Conservation (phyloP, 306 rosid genomes). For the Vigna radiata region DNA sequence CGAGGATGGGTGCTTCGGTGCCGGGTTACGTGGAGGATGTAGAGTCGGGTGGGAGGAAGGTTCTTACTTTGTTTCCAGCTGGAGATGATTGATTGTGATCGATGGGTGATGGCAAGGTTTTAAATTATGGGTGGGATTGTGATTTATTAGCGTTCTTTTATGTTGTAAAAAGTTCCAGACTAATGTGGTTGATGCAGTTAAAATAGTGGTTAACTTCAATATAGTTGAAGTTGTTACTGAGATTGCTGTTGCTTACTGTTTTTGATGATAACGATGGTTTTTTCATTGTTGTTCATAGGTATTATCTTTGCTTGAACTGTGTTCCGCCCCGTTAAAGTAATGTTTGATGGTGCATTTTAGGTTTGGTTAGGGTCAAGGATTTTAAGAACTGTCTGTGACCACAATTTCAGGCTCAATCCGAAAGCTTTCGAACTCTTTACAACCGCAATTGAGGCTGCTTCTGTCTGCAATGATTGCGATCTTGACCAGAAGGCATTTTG, state of each 20-base stretch:
- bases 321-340: slow-evolving; percentile 30
- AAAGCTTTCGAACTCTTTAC: not conserved
- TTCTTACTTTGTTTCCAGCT: slow-evolving; percentile 79
- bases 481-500: not conserved
- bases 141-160: not conserved
- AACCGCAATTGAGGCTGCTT: not conserved
- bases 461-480: not conserved
- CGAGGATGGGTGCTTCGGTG: slow-evolving; percentile 66
- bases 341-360: slow-evolving; percentile 43
- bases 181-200: not conserved
- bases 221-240: not conserved
- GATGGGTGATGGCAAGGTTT: not conserved
- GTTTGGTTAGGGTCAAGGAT: slow-evolving; percentile 37
- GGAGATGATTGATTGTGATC: slow-evolving; percentile 68
- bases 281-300: not conserved
- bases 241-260: not conserved
- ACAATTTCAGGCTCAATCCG: not conserved
- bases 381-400: not conserved
- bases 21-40: slow-evolving; percentile 66
- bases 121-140: not conserved
- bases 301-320: not conserved
- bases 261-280: not conserved
- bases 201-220: not conserved
- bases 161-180: not conserved
- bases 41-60: slow-evolving; percentile 77